Evolutionary conservation across 805 yeast genomes (phyloP).

Genomic region (Kazachstania africana): DNA sequence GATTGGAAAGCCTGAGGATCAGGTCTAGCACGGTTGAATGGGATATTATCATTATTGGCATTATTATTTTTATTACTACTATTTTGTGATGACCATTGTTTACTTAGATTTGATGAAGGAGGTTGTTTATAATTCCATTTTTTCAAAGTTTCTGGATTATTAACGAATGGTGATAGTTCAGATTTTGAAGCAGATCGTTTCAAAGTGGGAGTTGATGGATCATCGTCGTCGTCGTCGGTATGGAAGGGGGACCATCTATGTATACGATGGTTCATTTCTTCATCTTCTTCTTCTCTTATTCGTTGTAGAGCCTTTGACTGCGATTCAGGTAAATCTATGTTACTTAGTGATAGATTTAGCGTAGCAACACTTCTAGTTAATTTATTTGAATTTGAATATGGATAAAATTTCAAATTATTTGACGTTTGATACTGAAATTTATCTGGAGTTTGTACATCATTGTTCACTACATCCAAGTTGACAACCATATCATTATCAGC

Average conservation of each 20-base stretch:
- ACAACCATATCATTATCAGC: too few species aligned
- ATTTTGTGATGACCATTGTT: slow-evolving; percentile 4
- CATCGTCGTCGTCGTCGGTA: slow-evolving; percentile 1
- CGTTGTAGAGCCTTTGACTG: slow-evolving; percentile 2
- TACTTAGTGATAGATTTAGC: slow-evolving; percentile 37
- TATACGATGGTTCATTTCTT: slow-evolving; percentile 12
- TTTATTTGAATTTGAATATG: slow-evolving; percentile 20
- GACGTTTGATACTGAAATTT: too few species aligned
- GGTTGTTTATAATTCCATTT: slow-evolving; percentile 11
- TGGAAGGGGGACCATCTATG: slow-evolving; percentile 22
- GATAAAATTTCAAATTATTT: slow-evolving; percentile 20
- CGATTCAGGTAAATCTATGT: slow-evolving; percentile 15
- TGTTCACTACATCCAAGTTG: too few species aligned
- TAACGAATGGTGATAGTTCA: slow-evolving; percentile 24
- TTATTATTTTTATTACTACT: too few species aligned
- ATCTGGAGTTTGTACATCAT: too few species aligned
- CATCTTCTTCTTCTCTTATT: slow-evolving; percentile 7
- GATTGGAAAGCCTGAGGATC: slow-evolving; percentile 19
- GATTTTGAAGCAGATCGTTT: slow-evolving; percentile 20
- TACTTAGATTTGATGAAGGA: slow-evolving; percentile 3
- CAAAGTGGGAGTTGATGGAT: slow-evolving; percentile 12
- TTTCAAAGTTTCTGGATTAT: slow-evolving; percentile 12
- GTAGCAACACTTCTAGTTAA: slow-evolving; percentile 43
- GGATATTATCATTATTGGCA: slow-evolving; percentile 3
- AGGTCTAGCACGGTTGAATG: slow-evolving; percentile 15